Evolutionary conservation across 179 eudicot genomes (phyloP).

Genomic region (Corrigiola litoralis): DNA sequence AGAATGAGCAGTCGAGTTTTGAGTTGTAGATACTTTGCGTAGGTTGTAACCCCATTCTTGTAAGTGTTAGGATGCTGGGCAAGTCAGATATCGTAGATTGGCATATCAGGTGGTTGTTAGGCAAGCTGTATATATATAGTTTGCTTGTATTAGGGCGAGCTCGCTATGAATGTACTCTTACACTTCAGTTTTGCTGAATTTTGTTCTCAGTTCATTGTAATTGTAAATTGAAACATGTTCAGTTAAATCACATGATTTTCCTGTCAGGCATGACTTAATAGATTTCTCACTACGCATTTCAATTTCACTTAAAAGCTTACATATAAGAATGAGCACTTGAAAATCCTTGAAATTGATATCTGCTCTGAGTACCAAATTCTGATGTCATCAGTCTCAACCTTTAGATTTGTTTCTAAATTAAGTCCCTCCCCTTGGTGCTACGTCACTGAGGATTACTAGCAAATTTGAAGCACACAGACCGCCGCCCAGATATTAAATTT

Average conservation of each 20-base stretch:
- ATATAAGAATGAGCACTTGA: no score
- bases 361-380: no score
- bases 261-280: not conserved
- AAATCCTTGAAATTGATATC: no score
- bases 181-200: constrained; percentile 20
- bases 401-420: no score
- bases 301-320: no score
- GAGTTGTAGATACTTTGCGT: constrained; percentile 28
- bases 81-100: constrained; percentile 15
- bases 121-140: constrained; percentile 36
- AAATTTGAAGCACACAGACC: no score
- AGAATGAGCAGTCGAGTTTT: constrained; percentile 20
- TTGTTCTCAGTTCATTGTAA: constrained; percentile 27
- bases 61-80: constrained; percentile 20
- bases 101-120: constrained; percentile 16
- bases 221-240: constrained; percentile 24
- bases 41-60: constrained; percentile 31
- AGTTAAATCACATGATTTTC: constrained; percentile 5
- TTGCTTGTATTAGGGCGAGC: constrained; percentile 27
- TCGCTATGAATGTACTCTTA: constrained; percentile 11
- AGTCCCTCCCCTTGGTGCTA: no score
- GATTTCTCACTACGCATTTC: no score
- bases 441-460: no score
- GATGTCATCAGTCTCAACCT: no score
- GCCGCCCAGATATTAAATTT: no score